A percentile compares a stretch with the other conserved stretches of the same genome.
Conservation (phyloP, 129 eudicot species). For the Pseudognaphalium luteoalbum region DNA sequence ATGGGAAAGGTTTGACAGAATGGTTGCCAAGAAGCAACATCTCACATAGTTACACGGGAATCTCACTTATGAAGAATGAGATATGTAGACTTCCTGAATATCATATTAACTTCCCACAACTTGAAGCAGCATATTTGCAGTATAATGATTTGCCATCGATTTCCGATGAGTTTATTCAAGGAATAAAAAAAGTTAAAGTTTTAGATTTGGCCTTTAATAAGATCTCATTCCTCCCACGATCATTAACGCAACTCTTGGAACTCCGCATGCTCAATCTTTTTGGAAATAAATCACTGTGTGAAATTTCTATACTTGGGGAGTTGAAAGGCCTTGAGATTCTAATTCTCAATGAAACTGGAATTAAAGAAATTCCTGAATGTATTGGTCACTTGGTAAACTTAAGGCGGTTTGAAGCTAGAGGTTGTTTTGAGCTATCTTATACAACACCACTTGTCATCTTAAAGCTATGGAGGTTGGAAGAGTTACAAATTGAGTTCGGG, state of each 20-base stretch:
- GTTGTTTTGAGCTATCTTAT: background rate
- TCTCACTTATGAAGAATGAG: background rate
- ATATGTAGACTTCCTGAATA: constrained; percentile 1
- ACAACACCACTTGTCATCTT: background rate
- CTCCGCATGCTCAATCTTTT: background rate
- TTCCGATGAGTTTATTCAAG: background rate
- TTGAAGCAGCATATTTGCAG: background rate
- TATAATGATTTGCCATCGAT: background rate
- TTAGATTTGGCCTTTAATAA: background rate
- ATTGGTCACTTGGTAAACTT: constrained; percentile 13
- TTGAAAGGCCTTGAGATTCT: background rate
- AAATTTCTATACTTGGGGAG: constrained; percentile 10
- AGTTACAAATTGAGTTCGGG: background rate
- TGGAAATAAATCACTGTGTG: background rate
- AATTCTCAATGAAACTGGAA: background rate
- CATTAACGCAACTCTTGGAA: background rate
- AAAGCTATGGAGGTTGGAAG: background rate
- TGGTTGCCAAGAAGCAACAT: background rate
- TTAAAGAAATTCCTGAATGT: background rate
- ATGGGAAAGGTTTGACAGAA: constrained; percentile 1
- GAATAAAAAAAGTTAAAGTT: constrained; percentile 8
- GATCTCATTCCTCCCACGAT: background rate
- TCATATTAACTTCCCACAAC: background rate
- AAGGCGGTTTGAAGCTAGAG: background rate
- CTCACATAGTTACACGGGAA: background rate